Percentiles rank a stretch among this genome's conserved stretches.
These are phyloP conservation scores for Mycena citricolor DNA, from an alignment of 1,284 basidiomycete species.

Conservation along the genomic window DNA sequence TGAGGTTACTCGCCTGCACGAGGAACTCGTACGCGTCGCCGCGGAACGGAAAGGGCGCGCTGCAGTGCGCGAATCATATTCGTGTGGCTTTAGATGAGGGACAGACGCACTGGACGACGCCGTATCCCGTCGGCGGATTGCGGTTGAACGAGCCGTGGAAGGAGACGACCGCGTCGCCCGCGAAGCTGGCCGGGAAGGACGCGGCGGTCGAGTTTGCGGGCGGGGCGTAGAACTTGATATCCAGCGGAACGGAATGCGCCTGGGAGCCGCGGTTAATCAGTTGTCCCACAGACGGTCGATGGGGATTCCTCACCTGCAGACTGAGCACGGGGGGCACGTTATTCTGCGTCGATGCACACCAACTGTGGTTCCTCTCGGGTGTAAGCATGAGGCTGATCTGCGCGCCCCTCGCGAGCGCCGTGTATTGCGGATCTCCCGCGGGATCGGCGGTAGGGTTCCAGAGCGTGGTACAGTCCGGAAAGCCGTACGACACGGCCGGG, in stretches of 20 bases:
- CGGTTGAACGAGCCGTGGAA: conserved; percentile 36
- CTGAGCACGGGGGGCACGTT: conserved; percentile 37
- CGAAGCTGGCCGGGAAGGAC: conserved; percentile 31
- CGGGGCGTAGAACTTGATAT: conserved; percentile 40
- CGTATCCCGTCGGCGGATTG: conserved; percentile 39
- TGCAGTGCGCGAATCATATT: too few relatives aligned
- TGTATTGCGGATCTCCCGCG: conserved; percentile 34
- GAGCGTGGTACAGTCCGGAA: conserved; percentile 39
- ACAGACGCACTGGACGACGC: conserved; percentile 38
- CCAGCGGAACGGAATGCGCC: conserved; percentile 45
- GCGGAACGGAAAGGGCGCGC: conserved; percentile 27
- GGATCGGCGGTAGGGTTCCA: conserved; percentile 40
- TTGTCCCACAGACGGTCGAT: not conserved
- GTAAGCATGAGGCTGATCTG: conserved; percentile 38
- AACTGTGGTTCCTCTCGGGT: conserved; percentile 29
- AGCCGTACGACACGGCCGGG: conserved; percentile 32
- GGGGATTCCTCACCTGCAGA: conserved; percentile 35
- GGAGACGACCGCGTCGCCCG: conserved; percentile 34
- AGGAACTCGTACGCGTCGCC: conserved; percentile 31
- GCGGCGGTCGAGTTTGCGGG: conserved; percentile 8
- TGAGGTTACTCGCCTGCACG: conserved; percentile 36
- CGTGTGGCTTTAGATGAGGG: not conserved
- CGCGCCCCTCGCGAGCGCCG: conserved; percentile 29
- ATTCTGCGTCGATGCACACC: conserved; percentile 33
- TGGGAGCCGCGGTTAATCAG: conserved; percentile 19